phyloP scores from a whole-genome alignment of 1,284 basidiomycete species.

The Cryptococcus floricola region DNA sequence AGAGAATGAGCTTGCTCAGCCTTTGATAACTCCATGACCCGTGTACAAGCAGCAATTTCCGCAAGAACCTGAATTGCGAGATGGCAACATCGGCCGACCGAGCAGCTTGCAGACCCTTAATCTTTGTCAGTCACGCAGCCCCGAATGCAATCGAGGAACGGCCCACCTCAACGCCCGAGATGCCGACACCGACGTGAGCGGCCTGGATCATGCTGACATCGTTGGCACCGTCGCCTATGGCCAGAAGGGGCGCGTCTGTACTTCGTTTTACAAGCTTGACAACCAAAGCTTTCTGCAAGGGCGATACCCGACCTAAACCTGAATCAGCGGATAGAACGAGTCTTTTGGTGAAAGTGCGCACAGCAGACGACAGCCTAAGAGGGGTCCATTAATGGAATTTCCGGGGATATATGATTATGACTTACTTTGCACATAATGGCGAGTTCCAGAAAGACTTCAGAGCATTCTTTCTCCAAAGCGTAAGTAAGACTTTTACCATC shows the following conservation, averaged over 20 bases:
- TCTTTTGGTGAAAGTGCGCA: constrained; percentile 48
- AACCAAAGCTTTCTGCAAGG: constrained; percentile 94
- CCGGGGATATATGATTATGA: not conserved
- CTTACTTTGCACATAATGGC: constrained; percentile 85
- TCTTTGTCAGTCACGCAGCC: constrained; percentile 1
- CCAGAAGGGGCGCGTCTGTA: constrained; percentile 82
- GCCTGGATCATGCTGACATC: constrained; percentile 62
- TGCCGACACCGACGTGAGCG: constrained; percentile 79
- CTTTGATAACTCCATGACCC: constrained; percentile 98
- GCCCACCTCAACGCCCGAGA: constrained; percentile 88
- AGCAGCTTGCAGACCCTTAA: constrained; percentile 89
- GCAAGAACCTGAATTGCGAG: constrained; percentile 94
- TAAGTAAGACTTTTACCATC: constrained; percentile 93
- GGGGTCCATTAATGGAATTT: not conserved
- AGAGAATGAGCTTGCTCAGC: constrained; percentile 90
- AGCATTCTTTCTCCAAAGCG: constrained; percentile 88
- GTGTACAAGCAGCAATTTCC: constrained; percentile 93
- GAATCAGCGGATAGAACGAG: not conserved
- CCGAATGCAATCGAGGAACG: not conserved
- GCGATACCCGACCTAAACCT: constrained; percentile 82
- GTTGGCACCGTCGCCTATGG: constrained; percentile 70
- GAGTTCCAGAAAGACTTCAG: constrained; percentile 86
- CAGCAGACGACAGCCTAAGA: constrained; percentile 86
- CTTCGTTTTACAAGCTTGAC: constrained; percentile 99
- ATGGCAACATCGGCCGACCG: constrained; percentile 95